Evolutionary conservation across 345 rosid species (phyloP).

Genomic region (Bretschneidera sinensis): DNA sequence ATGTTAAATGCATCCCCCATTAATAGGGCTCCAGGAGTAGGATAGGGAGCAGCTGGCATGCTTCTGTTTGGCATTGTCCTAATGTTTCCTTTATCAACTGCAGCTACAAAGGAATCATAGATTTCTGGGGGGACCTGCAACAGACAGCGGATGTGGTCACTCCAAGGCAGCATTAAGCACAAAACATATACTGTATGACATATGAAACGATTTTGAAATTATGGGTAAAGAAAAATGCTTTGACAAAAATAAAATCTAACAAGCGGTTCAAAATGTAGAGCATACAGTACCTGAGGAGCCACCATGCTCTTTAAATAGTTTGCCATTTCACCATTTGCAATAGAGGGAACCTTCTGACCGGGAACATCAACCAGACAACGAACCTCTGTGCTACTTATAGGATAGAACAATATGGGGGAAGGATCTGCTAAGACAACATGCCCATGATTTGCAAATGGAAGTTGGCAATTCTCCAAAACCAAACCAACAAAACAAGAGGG

Average conservation of each 20-base stretch:
- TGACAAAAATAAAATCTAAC: neutral
- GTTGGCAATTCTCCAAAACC: constrained; percentile 36
- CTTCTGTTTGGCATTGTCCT: constrained; percentile 49
- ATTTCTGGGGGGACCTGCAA: constrained; percentile 39
- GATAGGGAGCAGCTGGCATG: constrained; percentile 50
- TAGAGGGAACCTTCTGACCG: constrained; percentile 44
- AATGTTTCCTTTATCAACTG: constrained; percentile 39
- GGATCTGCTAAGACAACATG: constrained; percentile 42
- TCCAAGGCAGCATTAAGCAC: neutral
- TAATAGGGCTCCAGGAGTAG: constrained; percentile 41
- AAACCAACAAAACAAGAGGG: constrained; percentile 42
- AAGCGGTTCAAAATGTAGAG: neutral
- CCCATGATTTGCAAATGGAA: constrained; percentile 39
- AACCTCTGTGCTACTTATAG: constrained; percentile 39
- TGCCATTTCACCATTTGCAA: constrained; percentile 45
- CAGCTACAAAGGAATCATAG: constrained; percentile 35
- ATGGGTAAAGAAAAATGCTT: neutral
- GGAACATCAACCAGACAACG: constrained; percentile 49
- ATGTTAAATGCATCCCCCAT: constrained; percentile 55
- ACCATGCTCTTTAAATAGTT: constrained; percentile 36
- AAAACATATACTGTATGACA: neutral
- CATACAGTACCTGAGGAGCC: constrained; percentile 38
- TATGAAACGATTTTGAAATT: neutral
- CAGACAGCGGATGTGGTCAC: constrained; percentile 5
- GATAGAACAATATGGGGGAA: constrained; percentile 39